phyloP scores from a whole-genome alignment of 345 rosid species.

The Ceriops decandra region DNA sequence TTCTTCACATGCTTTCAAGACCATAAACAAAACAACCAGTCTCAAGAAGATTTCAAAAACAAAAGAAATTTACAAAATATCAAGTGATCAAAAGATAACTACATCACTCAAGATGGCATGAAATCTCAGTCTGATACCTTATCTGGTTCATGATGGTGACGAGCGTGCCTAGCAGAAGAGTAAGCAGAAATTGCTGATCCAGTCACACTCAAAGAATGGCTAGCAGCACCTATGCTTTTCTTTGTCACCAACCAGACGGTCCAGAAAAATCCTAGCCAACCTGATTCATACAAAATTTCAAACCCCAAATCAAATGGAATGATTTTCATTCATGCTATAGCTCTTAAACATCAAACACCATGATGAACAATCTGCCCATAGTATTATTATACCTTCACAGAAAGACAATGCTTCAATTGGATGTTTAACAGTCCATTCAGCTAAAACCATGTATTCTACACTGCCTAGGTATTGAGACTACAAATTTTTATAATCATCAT shows the following conservation, averaged over 20 bases:
- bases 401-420: too few relatives aligned
- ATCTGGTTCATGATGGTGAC: slow-evolving; percentile 17
- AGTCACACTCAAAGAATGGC: slow-evolving; percentile 49
- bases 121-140: slow-evolving; percentile 22
- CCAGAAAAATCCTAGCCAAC: slow-evolving; percentile 87
- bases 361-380: background rate
- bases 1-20: background rate
- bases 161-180: slow-evolving; percentile 30
- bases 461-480: too few relatives aligned
- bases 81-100: background rate
- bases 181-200: slow-evolving; percentile 61
- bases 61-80: background rate
- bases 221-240: slow-evolving; percentile 56
- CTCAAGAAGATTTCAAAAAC: background rate
- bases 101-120: background rate
- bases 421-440: too few relatives aligned
- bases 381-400: too few relatives aligned
- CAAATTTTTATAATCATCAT: too few relatives aligned
- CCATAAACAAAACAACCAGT: slow-evolving; percentile 4
- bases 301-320: background rate
- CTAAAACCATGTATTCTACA: too few relatives aligned
- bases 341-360: background rate
- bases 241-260: slow-evolving; percentile 60
- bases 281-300: slow-evolving; percentile 38
- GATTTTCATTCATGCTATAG: too few relatives aligned